These are phyloP conservation scores for Cryptococcus sp. DNA, from an alignment of 1,284 basidiomycete species.

Conservation along the genomic window DNA sequence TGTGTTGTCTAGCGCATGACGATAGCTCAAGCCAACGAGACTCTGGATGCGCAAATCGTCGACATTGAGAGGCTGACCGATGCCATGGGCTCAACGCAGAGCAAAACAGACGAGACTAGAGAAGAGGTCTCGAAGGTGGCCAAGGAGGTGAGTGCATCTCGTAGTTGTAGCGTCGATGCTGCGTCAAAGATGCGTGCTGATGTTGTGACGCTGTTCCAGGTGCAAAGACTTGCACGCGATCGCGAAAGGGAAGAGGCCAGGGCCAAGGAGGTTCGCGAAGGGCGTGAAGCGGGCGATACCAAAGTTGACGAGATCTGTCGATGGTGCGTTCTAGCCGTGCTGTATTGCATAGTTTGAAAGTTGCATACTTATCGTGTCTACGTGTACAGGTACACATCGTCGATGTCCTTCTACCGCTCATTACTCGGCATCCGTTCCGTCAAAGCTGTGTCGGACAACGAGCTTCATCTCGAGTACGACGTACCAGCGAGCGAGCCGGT, in stretches of 20 bases:
- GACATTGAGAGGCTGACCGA: slow-evolving; percentile 74
- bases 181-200: neutral
- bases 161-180: neutral
- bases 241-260: slow-evolving; percentile 69
- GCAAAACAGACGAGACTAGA: slow-evolving; percentile 60
- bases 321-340: slow-evolving; percentile 33
- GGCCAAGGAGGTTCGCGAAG: slow-evolving; percentile 57
- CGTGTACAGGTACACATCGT: slow-evolving; percentile 66
- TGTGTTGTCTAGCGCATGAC: slow-evolving; percentile 64
- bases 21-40: slow-evolving; percentile 66
- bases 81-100: slow-evolving; percentile 56
- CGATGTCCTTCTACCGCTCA: slow-evolving; percentile 64
- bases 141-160: slow-evolving; percentile 53
- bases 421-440: slow-evolving; percentile 64
- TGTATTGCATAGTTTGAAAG: neutral
- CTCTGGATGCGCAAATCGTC: slow-evolving; percentile 67
- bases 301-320: slow-evolving; percentile 50
- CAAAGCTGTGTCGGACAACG: slow-evolving; percentile 67
- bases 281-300: slow-evolving; percentile 60
- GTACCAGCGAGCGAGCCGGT: slow-evolving; percentile 21
- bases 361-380: no score
- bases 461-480: slow-evolving; percentile 68
- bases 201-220: slow-evolving; percentile 19
- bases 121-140: slow-evolving; percentile 62
- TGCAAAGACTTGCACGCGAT: slow-evolving; percentile 66